Conservation (phyloP, 192 early-diverging fungal species). For the Paraglomus occultum region DNA sequence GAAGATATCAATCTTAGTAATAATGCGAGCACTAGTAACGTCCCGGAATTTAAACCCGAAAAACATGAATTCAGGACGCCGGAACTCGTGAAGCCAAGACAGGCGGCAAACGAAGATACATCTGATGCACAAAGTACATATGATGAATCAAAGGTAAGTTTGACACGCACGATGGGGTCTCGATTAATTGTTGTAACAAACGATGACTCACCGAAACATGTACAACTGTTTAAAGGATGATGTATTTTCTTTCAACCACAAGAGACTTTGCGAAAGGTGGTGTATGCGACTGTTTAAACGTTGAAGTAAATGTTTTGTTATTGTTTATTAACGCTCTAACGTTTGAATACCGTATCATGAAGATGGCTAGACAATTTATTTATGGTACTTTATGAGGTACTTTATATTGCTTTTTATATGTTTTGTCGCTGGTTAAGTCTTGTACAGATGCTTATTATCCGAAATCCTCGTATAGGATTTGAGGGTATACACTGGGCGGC, state of each 20-base stretch:
- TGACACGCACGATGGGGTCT: neutral
- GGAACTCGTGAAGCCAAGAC: constrained; percentile 40
- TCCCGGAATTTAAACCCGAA: constrained; percentile 20
- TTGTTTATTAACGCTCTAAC: neutral
- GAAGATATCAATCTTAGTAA: constrained; percentile 46
- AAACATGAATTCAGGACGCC: constrained; percentile 34
- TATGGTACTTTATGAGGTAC: constrained; percentile 95
- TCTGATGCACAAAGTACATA: constrained; percentile 16
- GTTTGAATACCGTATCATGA: neutral
- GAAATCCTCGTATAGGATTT: constrained; percentile 52
- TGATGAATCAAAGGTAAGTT: constrained; percentile 50
- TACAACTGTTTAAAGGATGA: constrained; percentile 36
- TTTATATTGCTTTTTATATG: neutral
- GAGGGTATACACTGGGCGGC: constrained; percentile 90
- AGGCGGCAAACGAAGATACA: constrained; percentile 37
- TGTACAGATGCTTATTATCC: constrained; percentile 5
- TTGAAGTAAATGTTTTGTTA: neutral
- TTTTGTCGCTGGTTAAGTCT: neutral
- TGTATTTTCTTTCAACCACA: constrained; percentile 82
- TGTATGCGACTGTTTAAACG: neutral
- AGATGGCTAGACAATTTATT: constrained; percentile 99
- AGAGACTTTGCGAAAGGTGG: constrained; percentile 86
- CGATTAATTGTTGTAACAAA: neutral
- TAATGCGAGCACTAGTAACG: constrained; percentile 25
- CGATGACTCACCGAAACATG: constrained; percentile 1